These are phyloP conservation scores for Penicillium crustosum DNA, from an alignment of 2,329 filamentous ascomycete genomes.

Conservation along the genomic window DNA sequence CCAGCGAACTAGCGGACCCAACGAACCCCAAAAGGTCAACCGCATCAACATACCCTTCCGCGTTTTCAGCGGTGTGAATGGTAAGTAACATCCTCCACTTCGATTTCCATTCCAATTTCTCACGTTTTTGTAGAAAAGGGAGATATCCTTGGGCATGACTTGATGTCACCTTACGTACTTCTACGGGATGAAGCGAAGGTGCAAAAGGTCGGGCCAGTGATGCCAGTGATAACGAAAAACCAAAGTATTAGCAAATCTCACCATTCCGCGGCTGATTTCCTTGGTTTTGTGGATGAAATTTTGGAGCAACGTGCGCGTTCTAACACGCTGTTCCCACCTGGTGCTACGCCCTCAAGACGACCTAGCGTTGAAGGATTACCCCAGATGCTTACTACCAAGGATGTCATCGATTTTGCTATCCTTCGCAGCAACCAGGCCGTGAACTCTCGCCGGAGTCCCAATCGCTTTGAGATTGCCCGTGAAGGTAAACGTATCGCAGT, in stretches of 20 bases:
- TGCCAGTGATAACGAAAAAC: constrained; percentile 40
- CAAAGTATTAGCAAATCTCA: constrained; percentile 44
- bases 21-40: constrained; percentile 75
- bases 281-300: constrained; percentile 74
- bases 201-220: constrained; percentile 48
- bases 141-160: constrained; percentile 85
- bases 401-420: constrained; percentile 88
- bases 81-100: constrained; percentile 35
- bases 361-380: constrained; percentile 53
- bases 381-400: constrained; percentile 65
- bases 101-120: constrained; percentile 13
- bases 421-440: constrained; percentile 72
- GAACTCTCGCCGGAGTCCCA: constrained; percentile 74
- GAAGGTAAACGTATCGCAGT: constrained; percentile 90
- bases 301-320: constrained; percentile 58
- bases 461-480: constrained; percentile 91
- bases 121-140: constrained; percentile 57
- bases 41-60: constrained; percentile 93
- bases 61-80: constrained; percentile 88
- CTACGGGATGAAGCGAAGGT: constrained; percentile 78
- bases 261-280: constrained; percentile 62
- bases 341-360: constrained; percentile 69
- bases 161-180: constrained; percentile 91
- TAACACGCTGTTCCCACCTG: constrained; percentile 58
- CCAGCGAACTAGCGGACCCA: constrained; percentile 74